These are phyloP conservation scores for Excoecaria agallocha DNA, from an alignment of 345 rosid genomes.

Conservation along the genomic window DNA sequence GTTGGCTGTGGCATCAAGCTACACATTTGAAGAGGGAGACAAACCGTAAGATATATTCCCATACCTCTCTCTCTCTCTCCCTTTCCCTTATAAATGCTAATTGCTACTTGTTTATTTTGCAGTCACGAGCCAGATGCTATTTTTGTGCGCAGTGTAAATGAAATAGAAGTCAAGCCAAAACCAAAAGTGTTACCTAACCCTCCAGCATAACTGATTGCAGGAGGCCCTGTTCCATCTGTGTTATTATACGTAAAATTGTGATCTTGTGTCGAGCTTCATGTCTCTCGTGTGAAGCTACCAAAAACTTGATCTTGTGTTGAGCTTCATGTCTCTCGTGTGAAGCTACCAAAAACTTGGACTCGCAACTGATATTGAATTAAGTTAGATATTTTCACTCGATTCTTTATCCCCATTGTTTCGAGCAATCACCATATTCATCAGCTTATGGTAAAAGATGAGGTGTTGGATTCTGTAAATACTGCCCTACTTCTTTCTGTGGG, in stretches of 20 bases:
- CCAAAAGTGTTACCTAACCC: conserved; percentile 82
- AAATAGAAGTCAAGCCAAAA: conserved; percentile 95
- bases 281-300: too few relatives aligned
- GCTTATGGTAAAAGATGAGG: background rate
- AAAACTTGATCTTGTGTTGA: too few relatives aligned
- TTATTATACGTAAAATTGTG: background rate
- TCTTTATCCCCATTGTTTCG: background rate
- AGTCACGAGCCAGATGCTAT: conserved; percentile 95
- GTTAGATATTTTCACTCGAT: background rate
- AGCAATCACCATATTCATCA: background rate
- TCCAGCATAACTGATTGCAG: conserved; percentile 39
- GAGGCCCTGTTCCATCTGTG: background rate
- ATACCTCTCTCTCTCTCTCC: background rate
- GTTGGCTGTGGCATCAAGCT: conserved; percentile 95
- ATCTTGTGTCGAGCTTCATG: too few relatives aligned
- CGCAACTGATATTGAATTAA: background rate
- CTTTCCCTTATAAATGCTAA: conserved; percentile 6
- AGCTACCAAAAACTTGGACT: conserved; percentile 5
- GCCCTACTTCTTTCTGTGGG: background rate
- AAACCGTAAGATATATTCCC: conserved; percentile 57
- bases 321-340: conserved; percentile 25
- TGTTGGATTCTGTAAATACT: conserved; percentile 3
- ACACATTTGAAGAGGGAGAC: conserved; percentile 95
- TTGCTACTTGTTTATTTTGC: conserved; percentile 28
- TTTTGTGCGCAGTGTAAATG: conserved; percentile 77